These are phyloP conservation scores for Quercus dentata DNA, from an alignment of 306 rosid species.

Conservation along the genomic window DNA sequence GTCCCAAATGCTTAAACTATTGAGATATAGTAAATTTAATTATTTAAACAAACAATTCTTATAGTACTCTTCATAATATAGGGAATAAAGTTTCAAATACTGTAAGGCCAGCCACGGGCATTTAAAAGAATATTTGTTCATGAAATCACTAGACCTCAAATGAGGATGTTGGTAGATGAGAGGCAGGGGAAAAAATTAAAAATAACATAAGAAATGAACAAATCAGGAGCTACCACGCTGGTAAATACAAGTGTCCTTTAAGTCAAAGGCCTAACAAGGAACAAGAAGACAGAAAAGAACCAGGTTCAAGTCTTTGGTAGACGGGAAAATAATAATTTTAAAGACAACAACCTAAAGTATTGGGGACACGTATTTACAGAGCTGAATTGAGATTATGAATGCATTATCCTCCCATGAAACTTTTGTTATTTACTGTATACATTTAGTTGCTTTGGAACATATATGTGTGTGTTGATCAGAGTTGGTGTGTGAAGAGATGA, in stretches of 20 bases:
- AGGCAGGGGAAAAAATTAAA: neutral
- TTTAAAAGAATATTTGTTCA: neutral
- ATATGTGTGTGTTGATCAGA: neutral
- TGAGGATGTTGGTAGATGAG: neutral
- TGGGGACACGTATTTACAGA: neutral
- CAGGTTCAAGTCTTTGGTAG: neutral
- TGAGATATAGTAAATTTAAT: no score
- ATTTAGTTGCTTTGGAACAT: neutral
- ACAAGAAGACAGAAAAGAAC: neutral
- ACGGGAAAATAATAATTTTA: neutral
- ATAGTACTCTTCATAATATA: neutral
- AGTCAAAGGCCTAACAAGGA: neutral
- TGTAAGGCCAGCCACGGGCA: neutral
- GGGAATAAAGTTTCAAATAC: neutral
- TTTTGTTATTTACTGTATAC: neutral
- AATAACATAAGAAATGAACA: neutral
- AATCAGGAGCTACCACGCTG: neutral
- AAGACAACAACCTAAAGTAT: neutral
- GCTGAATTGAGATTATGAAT: neutral
- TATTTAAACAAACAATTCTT: no score
- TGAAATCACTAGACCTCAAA: neutral
- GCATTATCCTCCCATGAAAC: neutral
- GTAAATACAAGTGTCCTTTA: neutral
- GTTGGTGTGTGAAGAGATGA: conserved; percentile 6
- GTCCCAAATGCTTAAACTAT: no score